These are phyloP conservation scores for Scedosporium boydii DNA, from an alignment of 2,329 filamentous ascomycete genomes.

Conservation along the genomic window DNA sequence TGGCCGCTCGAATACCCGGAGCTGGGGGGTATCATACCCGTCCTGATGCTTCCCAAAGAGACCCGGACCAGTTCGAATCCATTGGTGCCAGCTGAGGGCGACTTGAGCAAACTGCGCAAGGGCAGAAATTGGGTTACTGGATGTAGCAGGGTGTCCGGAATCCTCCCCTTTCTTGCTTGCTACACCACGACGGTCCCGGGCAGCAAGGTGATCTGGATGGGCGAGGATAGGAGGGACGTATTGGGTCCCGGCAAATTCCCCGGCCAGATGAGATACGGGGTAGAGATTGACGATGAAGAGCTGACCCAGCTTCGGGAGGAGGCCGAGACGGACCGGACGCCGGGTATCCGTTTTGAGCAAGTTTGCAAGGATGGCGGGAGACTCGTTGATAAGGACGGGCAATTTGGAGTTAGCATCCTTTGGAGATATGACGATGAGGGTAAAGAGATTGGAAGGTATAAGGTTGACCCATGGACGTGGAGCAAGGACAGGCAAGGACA, in stretches of 20 bases:
- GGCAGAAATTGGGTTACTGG: background rate
- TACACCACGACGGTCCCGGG: slow-evolving; percentile 32
- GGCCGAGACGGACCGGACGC: background rate
- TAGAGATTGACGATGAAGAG: background rate
- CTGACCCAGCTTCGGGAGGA: background rate
- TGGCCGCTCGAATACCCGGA: slow-evolving; percentile 10
- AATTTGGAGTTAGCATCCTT: background rate
- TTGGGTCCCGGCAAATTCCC: slow-evolving; percentile 30
- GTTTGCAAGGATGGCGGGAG: background rate
- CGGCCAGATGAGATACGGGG: slow-evolving; percentile 16
- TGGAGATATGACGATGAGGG: background rate
- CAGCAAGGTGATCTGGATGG: slow-evolving; percentile 25
- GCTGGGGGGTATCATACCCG: slow-evolving; percentile 12
- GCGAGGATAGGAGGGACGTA: slow-evolving; percentile 32
- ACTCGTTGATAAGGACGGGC: background rate
- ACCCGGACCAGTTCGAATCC: background rate
- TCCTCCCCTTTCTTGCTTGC: slow-evolving; percentile 31
- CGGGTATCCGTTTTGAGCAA: background rate
- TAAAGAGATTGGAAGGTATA: background rate
- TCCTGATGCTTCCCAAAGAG: slow-evolving; percentile 6
- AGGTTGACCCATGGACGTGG: background rate
- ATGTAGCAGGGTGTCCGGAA: slow-evolving; percentile 25
- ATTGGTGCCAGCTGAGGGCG: background rate
- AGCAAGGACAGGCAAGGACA: background rate
- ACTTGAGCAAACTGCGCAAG: background rate